A percentile compares a stretch with the other conserved stretches of the same genome.
Conservation (phyloP, 2,329 filamentous ascomycete species). For the Fusarium setosum region DNA sequence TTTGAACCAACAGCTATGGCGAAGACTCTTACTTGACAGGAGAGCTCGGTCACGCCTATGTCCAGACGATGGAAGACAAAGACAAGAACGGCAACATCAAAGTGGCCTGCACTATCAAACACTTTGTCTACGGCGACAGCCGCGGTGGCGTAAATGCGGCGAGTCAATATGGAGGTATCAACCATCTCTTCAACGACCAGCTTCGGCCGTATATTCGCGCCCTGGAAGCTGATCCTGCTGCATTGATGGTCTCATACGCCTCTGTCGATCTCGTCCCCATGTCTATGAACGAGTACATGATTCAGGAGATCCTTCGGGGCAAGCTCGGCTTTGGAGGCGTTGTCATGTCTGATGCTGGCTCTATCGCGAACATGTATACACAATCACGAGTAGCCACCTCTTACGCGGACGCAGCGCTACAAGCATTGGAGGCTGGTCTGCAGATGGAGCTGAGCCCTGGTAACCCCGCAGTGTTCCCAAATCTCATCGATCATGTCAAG, state of each 20-base stretch:
- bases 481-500: conserved; percentile 33
- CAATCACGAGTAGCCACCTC: conserved; percentile 44
- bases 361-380: conserved; percentile 42
- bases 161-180: conserved; percentile 47
- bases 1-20: conserved; percentile 43
- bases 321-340: conserved; percentile 47
- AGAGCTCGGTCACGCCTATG: conserved; percentile 46
- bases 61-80: conserved; percentile 50
- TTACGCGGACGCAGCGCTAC: conserved; percentile 39
- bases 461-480: conserved; percentile 35
- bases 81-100: conserved; percentile 47
- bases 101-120: conserved; percentile 51
- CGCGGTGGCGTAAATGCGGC: conserved; percentile 49
- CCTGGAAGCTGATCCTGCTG: conserved; percentile 42
- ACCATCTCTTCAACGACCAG: conserved; percentile 49
- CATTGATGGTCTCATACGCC: conserved; percentile 48
- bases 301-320: conserved; percentile 38
- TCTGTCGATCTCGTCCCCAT: conserved; percentile 47
- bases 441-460: conserved; percentile 45
- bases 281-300: conserved; percentile 46
- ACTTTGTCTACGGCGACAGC: conserved; percentile 48
- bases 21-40: conserved; percentile 47
- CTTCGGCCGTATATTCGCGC: conserved; percentile 45
- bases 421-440: conserved; percentile 42
- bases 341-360: conserved; percentile 48